A percentile compares a stretch with the other conserved stretches of the same genome.
These are phyloP conservation scores for Botryosphaeria dothidea DNA, from an alignment of 2,329 filamentous ascomycete species.

Conservation along the genomic window DNA sequence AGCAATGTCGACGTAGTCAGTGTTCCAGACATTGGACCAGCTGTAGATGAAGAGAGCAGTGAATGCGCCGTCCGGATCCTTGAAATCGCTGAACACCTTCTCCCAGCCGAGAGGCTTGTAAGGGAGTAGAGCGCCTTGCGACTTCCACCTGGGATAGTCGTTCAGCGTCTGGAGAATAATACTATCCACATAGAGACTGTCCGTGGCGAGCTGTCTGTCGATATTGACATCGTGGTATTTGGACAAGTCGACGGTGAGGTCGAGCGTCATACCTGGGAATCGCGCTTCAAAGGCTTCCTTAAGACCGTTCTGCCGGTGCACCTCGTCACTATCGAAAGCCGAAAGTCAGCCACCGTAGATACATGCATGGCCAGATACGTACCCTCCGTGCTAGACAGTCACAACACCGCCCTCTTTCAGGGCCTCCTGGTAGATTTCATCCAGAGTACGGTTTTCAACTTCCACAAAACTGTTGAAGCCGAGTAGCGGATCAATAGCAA, in stretches of 20 bases:
- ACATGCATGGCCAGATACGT: too few relatives aligned
- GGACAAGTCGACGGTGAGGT: slow-evolving; percentile 49
- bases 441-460: slow-evolving; percentile 50
- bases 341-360: too few relatives aligned
- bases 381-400: too few relatives aligned
- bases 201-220: slow-evolving; percentile 45
- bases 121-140: slow-evolving; percentile 47
- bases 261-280: slow-evolving; percentile 54
- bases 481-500: background rate
- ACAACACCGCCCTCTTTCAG: slow-evolving; percentile 49
- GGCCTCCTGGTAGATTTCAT: slow-evolving; percentile 51
- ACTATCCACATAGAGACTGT: slow-evolving; percentile 43
- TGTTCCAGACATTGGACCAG: slow-evolving; percentile 40
- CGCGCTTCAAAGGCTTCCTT: slow-evolving; percentile 47
- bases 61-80: slow-evolving; percentile 46
- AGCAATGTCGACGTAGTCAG: slow-evolving; percentile 32
- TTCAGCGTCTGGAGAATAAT: slow-evolving; percentile 53
- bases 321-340: slow-evolving; percentile 50
- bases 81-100: slow-evolving; percentile 44
- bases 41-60: slow-evolving; percentile 41
- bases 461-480: background rate
- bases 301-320: slow-evolving; percentile 41
- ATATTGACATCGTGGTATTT: slow-evolving; percentile 26
- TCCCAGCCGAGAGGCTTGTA: slow-evolving; percentile 53
- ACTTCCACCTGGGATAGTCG: slow-evolving; percentile 56